phyloP scores from a whole-genome alignment of 2,329 filamentous ascomycete species.

The Didymosphaeria variabile region DNA sequence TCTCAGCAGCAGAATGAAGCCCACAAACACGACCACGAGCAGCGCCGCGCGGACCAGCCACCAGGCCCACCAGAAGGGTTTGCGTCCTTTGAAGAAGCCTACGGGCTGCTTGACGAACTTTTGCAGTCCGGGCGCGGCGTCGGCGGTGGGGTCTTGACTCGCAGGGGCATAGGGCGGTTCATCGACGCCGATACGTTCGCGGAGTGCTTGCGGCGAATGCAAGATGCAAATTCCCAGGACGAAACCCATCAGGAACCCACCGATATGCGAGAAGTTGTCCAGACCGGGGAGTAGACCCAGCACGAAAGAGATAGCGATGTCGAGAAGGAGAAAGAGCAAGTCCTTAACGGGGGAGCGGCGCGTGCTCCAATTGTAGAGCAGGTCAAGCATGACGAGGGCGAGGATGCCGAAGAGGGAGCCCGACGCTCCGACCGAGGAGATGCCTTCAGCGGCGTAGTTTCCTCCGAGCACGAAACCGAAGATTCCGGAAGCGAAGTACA shows the following conservation, averaged over 20 bases:
- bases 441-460: slow-evolving; percentile 85
- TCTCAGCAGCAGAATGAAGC: slow-evolving; percentile 85
- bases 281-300: slow-evolving; percentile 89
- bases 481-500: slow-evolving; percentile 91
- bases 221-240: slow-evolving; percentile 86
- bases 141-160: slow-evolving; percentile 24
- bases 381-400: slow-evolving; percentile 84
- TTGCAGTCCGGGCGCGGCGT: slow-evolving; percentile 41
- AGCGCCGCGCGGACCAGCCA: slow-evolving; percentile 85
- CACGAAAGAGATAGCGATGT: slow-evolving; percentile 89
- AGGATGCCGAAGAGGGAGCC: slow-evolving; percentile 92
- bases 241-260: slow-evolving; percentile 92
- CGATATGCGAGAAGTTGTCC: slow-evolving; percentile 98
- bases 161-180: slow-evolving; percentile 76
- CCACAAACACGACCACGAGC: slow-evolving; percentile 80
- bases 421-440: slow-evolving; percentile 85
- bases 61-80: slow-evolving; percentile 97
- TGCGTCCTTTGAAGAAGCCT: slow-evolving; percentile 90
- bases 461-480: slow-evolving; percentile 96
- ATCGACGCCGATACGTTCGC: slow-evolving; percentile 75
- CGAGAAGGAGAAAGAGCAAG: slow-evolving; percentile 84
- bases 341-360: slow-evolving; percentile 81
- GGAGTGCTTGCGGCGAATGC: slow-evolving; percentile 83
- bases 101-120: slow-evolving; percentile 61
- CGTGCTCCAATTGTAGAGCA: slow-evolving; percentile 91